These are phyloP conservation scores for Mrakia blollopis DNA, from an alignment of 768 basidiomycete genomes.

Conservation along the genomic window DNA sequence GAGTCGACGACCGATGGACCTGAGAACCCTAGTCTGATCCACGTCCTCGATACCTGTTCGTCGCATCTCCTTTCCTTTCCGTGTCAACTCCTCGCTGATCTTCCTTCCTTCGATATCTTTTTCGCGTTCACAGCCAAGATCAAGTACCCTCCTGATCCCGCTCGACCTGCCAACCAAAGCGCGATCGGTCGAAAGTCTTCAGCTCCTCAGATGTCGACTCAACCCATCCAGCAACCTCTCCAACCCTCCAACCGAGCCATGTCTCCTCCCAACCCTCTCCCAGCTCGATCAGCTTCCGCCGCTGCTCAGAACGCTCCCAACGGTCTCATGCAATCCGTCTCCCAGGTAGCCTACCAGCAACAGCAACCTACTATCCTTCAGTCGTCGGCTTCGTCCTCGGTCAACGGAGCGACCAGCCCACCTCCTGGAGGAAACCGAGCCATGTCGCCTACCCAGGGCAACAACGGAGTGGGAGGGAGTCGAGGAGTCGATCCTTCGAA, in stretches of 20 bases:
- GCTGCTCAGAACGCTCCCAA: conserved; percentile 19
- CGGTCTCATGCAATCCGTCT: conserved; percentile 6
- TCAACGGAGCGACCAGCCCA: conserved; percentile 1
- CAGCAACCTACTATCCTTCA: conserved; percentile 15
- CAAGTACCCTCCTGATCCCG: conserved; percentile 74
- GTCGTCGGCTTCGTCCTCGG: not conserved
- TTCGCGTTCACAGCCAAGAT: conserved; percentile 63
- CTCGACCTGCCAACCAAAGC: conserved; percentile 43
- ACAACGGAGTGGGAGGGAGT: not conserved
- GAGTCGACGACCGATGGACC: conserved; percentile 62
- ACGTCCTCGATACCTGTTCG: conserved; percentile 91
- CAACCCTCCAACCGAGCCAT: conserved; percentile 34
- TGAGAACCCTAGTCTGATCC: conserved; percentile 77
- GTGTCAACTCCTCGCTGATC: conserved; percentile 2
- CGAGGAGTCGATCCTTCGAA: not conserved
- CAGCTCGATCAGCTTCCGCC: conserved; percentile 24
- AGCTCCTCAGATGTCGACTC: conserved; percentile 28
- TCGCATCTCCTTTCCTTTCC: conserved; percentile 35
- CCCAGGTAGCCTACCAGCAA: conserved; percentile 11
- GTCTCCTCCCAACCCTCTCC: conserved; percentile 31
- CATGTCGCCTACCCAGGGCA: conserved; percentile 7
- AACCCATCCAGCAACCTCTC: conserved; percentile 26
- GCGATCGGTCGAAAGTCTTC: conserved; percentile 33
- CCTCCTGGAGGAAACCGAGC: conserved; percentile 5
- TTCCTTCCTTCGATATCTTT: not conserved